Evolutionary conservation across 2,329 filamentous ascomycete genomes (phyloP), one percentile per base, ranked within the genome.

Genomic region (Seiridium cupressi): DNA sequence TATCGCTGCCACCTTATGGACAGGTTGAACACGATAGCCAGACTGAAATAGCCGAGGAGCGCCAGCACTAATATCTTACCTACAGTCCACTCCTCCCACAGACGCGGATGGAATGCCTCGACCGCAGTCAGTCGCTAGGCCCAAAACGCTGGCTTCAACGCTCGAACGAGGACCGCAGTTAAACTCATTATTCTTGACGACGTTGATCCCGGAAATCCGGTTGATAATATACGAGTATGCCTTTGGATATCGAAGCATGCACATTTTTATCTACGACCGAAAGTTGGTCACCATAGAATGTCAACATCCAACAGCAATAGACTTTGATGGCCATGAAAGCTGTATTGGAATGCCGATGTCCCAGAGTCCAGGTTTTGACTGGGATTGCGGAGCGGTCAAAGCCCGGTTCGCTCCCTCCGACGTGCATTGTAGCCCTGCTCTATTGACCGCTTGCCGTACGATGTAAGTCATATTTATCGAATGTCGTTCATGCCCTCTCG

Each of bases 201-300:
- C 11, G 35, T 40, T 51, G 9, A 11, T 55, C 11, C 34, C 51
- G 3, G 57, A 59, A 34, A 40, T 59, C 4, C 38, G 57, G 5
- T 40, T 7, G 9, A 44, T 47, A 5, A 40, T 59, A 6, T 59
- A 59, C 38, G 42, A 55, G 34, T 35, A 48, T 13, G 49, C 55
- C 7, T 54, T 55, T 44, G 57, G 57, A 13, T 11, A 26, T 3
- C 5, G 38, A 10, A 31, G 48, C 31, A 11, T 59, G 42, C 57
- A 59, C 35, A 59, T 59, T 11, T 55, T 59, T 46, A 36, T 59
- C 40, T 36, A 55, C 42, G 51, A 55, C 7, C 13, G 55, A 18
- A 48, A 48, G 32, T 49, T 59, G 5, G 49, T 53, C 42, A 26
- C 46, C 9, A n/a, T 59, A 8, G 13, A 35, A 4, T 55, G 57